phyloP scores from a whole-genome alignment of 2,329 filamentous ascomycete species.

The Chalaropsis thielavioides region DNA sequence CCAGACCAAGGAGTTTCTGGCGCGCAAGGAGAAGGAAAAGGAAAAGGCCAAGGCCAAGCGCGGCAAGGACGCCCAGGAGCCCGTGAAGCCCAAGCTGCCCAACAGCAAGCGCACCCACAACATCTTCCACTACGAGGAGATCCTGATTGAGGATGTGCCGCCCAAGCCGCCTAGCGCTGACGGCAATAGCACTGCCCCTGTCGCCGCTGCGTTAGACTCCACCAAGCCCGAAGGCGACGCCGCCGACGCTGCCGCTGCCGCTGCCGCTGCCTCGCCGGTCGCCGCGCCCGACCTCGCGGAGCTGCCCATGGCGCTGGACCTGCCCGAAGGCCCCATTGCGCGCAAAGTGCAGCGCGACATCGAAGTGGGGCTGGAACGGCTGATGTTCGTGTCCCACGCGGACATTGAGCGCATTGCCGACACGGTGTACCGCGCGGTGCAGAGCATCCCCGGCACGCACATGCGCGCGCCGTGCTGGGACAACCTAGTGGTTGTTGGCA shows the following conservation, averaged over 20 bases:
- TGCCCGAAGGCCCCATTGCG: conserved; percentile 28
- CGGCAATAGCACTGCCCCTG: background rate
- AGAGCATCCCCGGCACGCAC: conserved; percentile 68
- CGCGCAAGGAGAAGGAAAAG: conserved; percentile 71
- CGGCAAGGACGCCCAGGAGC: conserved; percentile 39
- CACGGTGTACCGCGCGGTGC: conserved; percentile 69
- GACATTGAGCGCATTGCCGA: conserved; percentile 74
- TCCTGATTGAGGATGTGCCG: conserved; percentile 40
- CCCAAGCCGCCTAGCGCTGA: conserved; percentile 12
- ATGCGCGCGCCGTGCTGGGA: conserved; percentile 86
- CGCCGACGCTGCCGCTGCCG: background rate
- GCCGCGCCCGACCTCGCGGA: conserved; percentile 13
- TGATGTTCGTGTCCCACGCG: conserved; percentile 50
- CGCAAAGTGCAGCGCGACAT: conserved; percentile 50
- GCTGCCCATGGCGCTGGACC: conserved; percentile 19
- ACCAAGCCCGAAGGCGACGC: conserved; percentile 13
- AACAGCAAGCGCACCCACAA: conserved; percentile 59
- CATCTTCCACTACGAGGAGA: conserved; percentile 60
- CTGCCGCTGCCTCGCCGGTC: conserved; percentile 11
- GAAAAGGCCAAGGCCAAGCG: conserved; percentile 50
- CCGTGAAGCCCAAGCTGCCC: conserved; percentile 48
- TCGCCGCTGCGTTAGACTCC: background rate
- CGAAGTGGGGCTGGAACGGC: conserved; percentile 65
- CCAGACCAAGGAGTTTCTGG: conserved; percentile 67
- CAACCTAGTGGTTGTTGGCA: conserved; percentile 78